These are phyloP conservation scores for Miscanthus lutarioriparius DNA, from an alignment of 176 grass and related monocot genomes.

Conservation along the genomic window DNA sequence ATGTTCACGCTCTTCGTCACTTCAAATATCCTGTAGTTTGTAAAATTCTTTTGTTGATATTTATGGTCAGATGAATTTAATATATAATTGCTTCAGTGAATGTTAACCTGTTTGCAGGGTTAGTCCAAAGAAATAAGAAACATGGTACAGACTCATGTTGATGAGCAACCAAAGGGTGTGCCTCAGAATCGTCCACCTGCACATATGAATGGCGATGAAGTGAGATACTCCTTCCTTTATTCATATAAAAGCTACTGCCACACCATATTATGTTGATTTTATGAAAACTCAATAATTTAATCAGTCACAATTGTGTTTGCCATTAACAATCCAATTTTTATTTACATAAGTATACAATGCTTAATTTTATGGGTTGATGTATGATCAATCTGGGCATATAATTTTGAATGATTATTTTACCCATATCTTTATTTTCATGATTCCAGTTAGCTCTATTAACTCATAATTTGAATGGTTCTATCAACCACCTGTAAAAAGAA, in stretches of 20 bases:
- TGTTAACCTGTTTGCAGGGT: constrained; percentile 18
- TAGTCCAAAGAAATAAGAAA: constrained; percentile 28
- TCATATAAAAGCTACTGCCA: neutral
- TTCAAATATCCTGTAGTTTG: neutral
- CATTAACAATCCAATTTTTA: neutral
- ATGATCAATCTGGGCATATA: neutral
- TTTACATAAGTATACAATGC: neutral
- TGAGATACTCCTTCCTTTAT: constrained; percentile 29
- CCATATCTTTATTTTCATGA: neutral
- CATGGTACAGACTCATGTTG: constrained; percentile 32
- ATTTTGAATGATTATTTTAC: neutral
- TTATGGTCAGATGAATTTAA: neutral
- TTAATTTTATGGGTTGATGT: neutral
- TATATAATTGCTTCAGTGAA: neutral
- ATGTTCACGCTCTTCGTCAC: neutral
- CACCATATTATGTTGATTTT: neutral
- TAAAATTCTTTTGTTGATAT: constrained; percentile 6
- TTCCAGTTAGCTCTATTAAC: neutral
- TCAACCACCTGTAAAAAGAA: neutral
- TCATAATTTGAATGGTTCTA: constrained; percentile 5
- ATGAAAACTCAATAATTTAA: neutral
- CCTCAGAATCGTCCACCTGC: constrained; percentile 16
- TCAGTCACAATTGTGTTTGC: neutral
- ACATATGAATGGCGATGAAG: constrained; percentile 2
- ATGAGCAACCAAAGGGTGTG: constrained; percentile 15